Conservation (phyloP, 2,329 filamentous ascomycete species). For the Colletotrichum sp. region DNA sequence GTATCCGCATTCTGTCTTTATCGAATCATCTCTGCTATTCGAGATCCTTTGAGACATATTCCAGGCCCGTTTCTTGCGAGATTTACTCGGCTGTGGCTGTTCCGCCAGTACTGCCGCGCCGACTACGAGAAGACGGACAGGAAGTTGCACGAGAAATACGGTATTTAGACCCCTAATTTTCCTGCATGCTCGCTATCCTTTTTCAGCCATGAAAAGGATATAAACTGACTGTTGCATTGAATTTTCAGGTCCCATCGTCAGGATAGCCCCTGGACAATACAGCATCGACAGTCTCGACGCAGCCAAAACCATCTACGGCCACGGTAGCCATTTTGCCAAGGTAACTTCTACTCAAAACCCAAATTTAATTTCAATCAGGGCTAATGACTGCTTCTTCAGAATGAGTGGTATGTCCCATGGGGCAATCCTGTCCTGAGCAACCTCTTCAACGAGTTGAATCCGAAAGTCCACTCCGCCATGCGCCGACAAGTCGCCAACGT, state of each 20-base stretch:
- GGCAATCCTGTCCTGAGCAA: conserved; percentile 9
- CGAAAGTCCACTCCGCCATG: conserved; percentile 38
- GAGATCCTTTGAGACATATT: conserved; percentile 10
- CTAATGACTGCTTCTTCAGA: conserved; percentile 17
- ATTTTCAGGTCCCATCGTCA: conserved; percentile 39
- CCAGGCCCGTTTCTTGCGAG: conserved; percentile 31
- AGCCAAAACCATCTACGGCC: conserved; percentile 38
- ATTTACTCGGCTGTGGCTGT: conserved; percentile 32
- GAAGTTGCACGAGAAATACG: conserved; percentile 33
- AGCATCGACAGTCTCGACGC: conserved; percentile 46
- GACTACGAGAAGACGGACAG: conserved; percentile 31
- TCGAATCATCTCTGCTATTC: neutral
- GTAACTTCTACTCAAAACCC: neutral
- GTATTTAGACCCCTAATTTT: conserved; percentile 19
- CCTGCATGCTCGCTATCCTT: too few species aligned
- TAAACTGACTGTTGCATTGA: too few species aligned
- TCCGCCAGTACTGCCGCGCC: conserved; percentile 25
- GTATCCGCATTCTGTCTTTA: neutral
- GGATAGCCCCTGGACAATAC: conserved; percentile 52
- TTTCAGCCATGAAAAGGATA: too few species aligned
- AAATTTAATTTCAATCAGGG: neutral
- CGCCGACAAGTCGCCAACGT: conserved; percentile 46
- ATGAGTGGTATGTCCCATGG: conserved; percentile 34
- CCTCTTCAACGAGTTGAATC: conserved; percentile 34
- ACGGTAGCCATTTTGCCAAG: conserved; percentile 33